Evolutionary conservation across 2,329 filamentous ascomycete species (phyloP).

Genomic region (Claviceps cyperi): DNA sequence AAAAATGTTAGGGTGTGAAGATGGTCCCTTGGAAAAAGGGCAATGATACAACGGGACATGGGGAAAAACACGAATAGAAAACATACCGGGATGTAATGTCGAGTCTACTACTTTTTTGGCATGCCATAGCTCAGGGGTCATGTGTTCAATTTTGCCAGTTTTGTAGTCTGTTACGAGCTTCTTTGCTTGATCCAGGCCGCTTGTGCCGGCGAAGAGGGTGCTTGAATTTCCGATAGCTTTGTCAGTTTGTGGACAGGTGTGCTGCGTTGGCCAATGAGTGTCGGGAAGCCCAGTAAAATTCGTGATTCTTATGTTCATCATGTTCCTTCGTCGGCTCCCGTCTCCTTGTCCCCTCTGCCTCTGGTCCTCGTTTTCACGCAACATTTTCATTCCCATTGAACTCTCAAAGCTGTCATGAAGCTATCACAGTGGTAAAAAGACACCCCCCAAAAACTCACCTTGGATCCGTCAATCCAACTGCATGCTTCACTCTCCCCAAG

Average conservation of each 20-base stretch:
- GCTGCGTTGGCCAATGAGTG: neutral
- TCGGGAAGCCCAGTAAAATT: neutral
- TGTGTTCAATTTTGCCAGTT: constrained; percentile 59
- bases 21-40: no score
- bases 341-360: neutral
- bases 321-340: no score
- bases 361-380: neutral
- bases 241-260: neutral
- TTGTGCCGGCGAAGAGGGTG: constrained; percentile 66
- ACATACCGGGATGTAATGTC: constrained; percentile 77
- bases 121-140: constrained; percentile 84
- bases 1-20: neutral
- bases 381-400: neutral
- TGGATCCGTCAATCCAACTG: constrained; percentile 81
- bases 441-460: constrained; percentile 47
- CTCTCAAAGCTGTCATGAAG: neutral
- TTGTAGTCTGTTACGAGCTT: constrained; percentile 72
- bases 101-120: constrained; percentile 97
- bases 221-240: constrained; percentile 29
- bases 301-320: neutral
- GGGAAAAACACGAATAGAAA: neutral
- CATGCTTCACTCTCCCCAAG: constrained; percentile 85
- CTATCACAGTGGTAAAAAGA: neutral
- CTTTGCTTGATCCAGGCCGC: constrained; percentile 78
- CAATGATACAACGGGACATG: neutral